Conservation (phyloP, 495 filamentous ascomycete species). For the Cercophora newfieldiana region DNA sequence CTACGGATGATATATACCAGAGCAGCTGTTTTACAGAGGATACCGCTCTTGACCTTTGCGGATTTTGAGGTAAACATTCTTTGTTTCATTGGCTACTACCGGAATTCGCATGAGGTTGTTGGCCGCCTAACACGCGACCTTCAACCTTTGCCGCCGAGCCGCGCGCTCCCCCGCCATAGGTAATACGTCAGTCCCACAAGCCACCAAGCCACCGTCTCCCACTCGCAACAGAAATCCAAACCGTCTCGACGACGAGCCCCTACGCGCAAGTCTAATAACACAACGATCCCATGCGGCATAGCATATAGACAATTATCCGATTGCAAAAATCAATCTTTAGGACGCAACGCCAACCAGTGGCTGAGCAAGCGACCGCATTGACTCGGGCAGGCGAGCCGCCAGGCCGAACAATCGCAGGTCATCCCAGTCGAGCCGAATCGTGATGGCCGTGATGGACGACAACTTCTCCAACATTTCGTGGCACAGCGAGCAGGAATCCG, state of each 20-base stretch:
- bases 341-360: neutral
- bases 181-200: neutral
- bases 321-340: neutral
- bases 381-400: neutral
- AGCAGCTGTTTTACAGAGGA: too few relatives aligned
- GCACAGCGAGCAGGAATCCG: constrained; percentile 40
- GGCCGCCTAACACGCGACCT: neutral
- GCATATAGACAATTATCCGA: neutral
- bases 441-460: constrained; percentile 51
- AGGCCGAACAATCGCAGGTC: neutral
- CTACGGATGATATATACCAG: too few relatives aligned
- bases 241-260: neutral
- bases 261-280: neutral
- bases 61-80: too few relatives aligned
- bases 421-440: constrained; percentile 9
- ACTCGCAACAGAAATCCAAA: neutral
- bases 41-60: too few relatives aligned
- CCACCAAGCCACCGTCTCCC: neutral
- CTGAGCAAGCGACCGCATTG: neutral
- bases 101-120: neutral
- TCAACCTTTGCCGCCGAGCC: neutral
- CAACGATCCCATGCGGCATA: neutral
- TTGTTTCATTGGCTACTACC: neutral
- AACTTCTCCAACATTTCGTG: constrained; percentile 54
- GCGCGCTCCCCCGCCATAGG: neutral